phyloP scores from a whole-genome alignment of 805 yeast genomes.

The Wickerhamomyces bisporus region DNA sequence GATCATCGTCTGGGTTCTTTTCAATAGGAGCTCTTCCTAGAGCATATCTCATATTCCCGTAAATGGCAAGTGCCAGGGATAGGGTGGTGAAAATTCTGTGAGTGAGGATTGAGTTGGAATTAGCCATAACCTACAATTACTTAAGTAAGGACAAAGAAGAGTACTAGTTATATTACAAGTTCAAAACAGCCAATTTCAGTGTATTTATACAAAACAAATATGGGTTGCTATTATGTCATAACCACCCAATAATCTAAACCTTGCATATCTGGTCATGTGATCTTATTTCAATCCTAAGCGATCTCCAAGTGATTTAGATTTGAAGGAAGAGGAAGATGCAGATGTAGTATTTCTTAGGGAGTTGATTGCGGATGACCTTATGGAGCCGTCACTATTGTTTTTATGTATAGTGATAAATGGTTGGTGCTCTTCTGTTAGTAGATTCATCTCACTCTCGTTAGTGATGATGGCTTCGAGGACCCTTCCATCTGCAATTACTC shows the following conservation, averaged over 20 bases:
- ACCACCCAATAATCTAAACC: no score
- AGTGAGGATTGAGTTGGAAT: slow-evolving; percentile 13
- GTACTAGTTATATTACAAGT: no score
- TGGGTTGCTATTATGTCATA: no score
- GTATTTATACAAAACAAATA: no score
- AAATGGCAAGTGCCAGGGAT: slow-evolving; percentile 51
- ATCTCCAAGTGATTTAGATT: no score
- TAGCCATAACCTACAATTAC: background rate
- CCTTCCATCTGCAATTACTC: slow-evolving; percentile 45
- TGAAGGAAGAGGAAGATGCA: background rate
- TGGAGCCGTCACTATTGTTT: no score
- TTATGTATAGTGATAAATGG: no score
- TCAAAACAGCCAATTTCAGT: no score
- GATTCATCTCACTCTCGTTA: slow-evolving; percentile 13
- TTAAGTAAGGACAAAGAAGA: no score
- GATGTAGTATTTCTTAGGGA: background rate
- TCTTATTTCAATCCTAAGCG: no score
- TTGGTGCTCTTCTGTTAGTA: no score
- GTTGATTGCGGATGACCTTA: slow-evolving; percentile 1
- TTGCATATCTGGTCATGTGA: no score
- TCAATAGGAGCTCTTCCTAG: slow-evolving; percentile 47
- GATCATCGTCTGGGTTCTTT: slow-evolving; percentile 36
- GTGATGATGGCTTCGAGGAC: slow-evolving; percentile 30
- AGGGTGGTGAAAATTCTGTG: slow-evolving; percentile 43
- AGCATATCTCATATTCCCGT: slow-evolving; percentile 51